A percentile compares a stretch with the other conserved stretches of the same genome.
Evolutionary conservation across 306 rosid genomes (phyloP).

Genomic region (Rosa lucieae): DNA sequence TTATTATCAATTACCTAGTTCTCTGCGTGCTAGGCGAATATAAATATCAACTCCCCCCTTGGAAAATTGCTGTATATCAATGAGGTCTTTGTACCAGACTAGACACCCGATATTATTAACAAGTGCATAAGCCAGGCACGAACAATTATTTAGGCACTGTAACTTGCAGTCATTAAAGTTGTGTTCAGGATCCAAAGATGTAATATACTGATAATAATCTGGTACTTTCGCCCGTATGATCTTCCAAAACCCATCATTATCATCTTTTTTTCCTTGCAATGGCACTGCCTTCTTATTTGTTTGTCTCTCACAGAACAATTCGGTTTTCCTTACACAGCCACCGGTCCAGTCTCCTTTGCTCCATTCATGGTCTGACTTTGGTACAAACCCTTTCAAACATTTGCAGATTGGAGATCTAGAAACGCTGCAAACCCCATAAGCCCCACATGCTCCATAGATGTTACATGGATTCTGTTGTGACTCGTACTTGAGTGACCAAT

Average conservation of each 20-base stretch:
- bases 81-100: slow-evolving; percentile 25
- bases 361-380: slow-evolving; percentile 12
- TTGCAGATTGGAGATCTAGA: neutral
- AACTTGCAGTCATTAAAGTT: slow-evolving; percentile 5
- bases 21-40: slow-evolving; percentile 28
- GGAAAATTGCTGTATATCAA: slow-evolving; percentile 12
- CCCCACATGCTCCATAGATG: slow-evolving; percentile 16
- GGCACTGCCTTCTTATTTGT: neutral
- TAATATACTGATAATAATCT: slow-evolving; percentile 14
- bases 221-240: slow-evolving; percentile 4
- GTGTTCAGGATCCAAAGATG: too few relatives aligned
- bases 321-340: slow-evolving; percentile 16
- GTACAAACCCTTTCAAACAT: slow-evolving; percentile 24
- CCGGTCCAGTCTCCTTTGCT: slow-evolving; percentile 21
- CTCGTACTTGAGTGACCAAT: neutral
- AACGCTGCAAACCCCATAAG: slow-evolving; percentile 16
- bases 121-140: slow-evolving; percentile 32
- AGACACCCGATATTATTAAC: slow-evolving; percentile 22
- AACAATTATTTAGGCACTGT: slow-evolving; percentile 32
- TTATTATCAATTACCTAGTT: slow-evolving; percentile 30
- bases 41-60: neutral
- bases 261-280: neutral
- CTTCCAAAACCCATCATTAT: neutral
- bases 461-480: slow-evolving; percentile 1
- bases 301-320: slow-evolving; percentile 15